Evolutionary conservation across 768 basidiomycete species (phyloP), one percentile per base, ranked within the genome.

Genomic region (Boletus barrowsii): DNA sequence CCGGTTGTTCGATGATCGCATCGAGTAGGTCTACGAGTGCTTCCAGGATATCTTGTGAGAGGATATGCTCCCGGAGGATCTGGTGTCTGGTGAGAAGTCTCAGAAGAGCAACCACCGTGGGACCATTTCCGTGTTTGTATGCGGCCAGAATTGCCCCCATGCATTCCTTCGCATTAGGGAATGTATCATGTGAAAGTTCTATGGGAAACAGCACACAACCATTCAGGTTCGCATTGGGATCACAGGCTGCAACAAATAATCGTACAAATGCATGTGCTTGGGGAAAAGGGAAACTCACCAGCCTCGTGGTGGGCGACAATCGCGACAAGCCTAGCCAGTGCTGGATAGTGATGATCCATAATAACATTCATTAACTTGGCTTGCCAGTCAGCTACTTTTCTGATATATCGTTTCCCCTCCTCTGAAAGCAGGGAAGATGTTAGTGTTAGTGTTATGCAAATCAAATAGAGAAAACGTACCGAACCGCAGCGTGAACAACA

Each of bases 271-370:
- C 8, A 37, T 3, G 10, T 10, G n/a, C 3, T n/a, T 15, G 4
- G 7, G 10, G 30, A 36, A 4, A 4, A n/a, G n/a, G 9, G 32
- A 26, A n/a, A 40, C 64, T 36, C 22, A 66, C 64, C 51, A 14
- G 56, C 58, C 35, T 65, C 64, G 8, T 54, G 60, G 43, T 60
- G 66, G 9, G 63, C 64, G 1, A 65, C 56, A 22, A 65, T 57
- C 10, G 54, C 51, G 6, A 63, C 64, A 4, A 66, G 58, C 51
- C 54, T 61, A 2, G 63, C 59, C 6, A 65, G 59, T 14, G 54
- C 40, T 15, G 52, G 42, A n/a, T 53, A 66, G 10, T 54, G 5
- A n/a, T 4, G 32, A 17, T 45, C 51, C 4, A 44, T 11, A 17
- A 66, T 66, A 33, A 63, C 52, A 2, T 18, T 42, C 30, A 11